Evolutionary conservation across 2,329 filamentous ascomycete species (phyloP).

Genomic region (Pseudogymnoascus sp.): DNA sequence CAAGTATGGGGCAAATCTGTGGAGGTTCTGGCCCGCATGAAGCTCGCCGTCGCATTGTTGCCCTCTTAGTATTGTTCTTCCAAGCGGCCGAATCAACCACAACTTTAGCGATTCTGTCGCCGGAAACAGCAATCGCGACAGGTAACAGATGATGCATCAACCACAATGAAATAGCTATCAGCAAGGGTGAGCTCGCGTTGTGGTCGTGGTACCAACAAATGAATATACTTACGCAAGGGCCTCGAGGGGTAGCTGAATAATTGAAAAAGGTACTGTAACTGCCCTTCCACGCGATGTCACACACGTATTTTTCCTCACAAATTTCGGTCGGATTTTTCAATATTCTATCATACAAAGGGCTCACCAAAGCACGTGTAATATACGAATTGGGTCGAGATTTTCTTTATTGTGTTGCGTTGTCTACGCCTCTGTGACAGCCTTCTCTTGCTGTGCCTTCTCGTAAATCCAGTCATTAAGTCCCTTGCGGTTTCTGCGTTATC

Average conservation of each 20-base stretch:
- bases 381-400: neutral
- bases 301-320: neutral
- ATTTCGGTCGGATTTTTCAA: neutral
- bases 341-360: neutral
- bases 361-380: neutral
- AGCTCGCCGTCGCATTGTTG: neutral
- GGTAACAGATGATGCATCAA: constrained; percentile 1
- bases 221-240: neutral
- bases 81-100: constrained; percentile 3
- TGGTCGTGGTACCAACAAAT: neutral
- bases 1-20: neutral
- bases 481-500: constrained; percentile 57
- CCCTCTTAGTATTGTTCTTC: constrained; percentile 1
- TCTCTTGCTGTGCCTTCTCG: constrained; percentile 58
- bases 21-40: neutral
- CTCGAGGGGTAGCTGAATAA: neutral
- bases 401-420: neutral
- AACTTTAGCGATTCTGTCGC: neutral
- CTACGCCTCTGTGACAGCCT: constrained; percentile 25
- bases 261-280: neutral
- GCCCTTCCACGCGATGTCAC: neutral
- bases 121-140: neutral
- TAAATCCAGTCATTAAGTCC: constrained; percentile 97
- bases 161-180: neutral
- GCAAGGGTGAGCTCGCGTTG: neutral